Evolutionary conservation across 2,329 filamentous ascomycete genomes (phyloP).

Genomic region (Colletotrichum salicis): DNA sequence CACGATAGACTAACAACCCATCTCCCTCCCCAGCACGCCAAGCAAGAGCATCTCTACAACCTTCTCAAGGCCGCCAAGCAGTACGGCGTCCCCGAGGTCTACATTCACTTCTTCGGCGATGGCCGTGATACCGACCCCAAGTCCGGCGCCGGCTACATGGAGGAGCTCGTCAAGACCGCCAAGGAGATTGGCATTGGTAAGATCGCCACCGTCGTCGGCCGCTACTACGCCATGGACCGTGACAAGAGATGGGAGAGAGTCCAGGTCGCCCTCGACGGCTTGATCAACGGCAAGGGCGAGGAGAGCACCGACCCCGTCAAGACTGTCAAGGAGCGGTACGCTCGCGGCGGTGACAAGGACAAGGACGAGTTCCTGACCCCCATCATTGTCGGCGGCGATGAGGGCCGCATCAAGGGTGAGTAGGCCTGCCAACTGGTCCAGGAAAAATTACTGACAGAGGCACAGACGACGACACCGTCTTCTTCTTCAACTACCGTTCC

Average conservation of each 20-base stretch:
- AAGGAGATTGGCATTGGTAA: conserved; percentile 88
- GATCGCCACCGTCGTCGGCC: conserved; percentile 91
- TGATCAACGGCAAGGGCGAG: conserved; percentile 89
- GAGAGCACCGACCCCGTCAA: conserved; percentile 84
- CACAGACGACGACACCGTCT: conserved; percentile 88
- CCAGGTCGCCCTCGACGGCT: conserved; percentile 87
- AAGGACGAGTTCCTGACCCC: conserved; percentile 98
- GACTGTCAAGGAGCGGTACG: conserved; percentile 88
- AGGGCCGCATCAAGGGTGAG: conserved; percentile 84
- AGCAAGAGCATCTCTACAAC: conserved; percentile 91
- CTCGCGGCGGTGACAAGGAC: conserved; percentile 73
- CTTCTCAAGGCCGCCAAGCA: conserved; percentile 92
- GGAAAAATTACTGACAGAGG: conserved; percentile 25
- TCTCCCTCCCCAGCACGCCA: conserved; percentile 72
- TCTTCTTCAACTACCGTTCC: conserved; percentile 99
- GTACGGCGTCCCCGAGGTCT: conserved; percentile 87
- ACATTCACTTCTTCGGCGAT: conserved; percentile 99
- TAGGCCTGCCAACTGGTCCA: neutral
- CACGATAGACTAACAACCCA: neutral
- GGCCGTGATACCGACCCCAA: conserved; percentile 98
- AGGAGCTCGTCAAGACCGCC: conserved; percentile 82
- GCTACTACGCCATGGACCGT: conserved; percentile 99
- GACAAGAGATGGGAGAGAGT: conserved; percentile 99
- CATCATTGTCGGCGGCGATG: conserved; percentile 90
- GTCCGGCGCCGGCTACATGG: conserved; percentile 87